These are phyloP conservation scores for Oxytropis ochrocephala DNA, from an alignment of 306 rosid genomes.

Conservation along the genomic window DNA sequence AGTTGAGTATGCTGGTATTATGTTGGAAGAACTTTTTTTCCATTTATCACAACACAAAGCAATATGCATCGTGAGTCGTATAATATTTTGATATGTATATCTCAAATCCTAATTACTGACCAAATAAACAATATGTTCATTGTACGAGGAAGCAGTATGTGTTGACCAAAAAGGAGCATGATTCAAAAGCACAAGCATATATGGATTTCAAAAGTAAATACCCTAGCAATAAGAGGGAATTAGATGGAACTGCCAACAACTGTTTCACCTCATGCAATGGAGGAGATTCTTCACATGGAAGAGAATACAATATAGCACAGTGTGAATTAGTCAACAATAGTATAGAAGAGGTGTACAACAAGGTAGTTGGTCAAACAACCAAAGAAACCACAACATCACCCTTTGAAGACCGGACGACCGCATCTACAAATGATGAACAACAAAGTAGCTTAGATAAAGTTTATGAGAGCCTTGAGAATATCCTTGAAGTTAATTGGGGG, in stretches of 20 bases:
- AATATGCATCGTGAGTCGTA: too few relatives aligned
- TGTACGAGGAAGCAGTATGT: constrained; percentile 27
- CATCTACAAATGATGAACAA: not conserved
- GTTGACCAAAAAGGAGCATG: not conserved
- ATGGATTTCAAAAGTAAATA: constrained; percentile 16
- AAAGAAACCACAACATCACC: not conserved
- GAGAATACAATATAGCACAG: not conserved
- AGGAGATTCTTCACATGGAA: not conserved
- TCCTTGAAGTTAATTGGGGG: not conserved
- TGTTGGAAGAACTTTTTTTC: not conserved
- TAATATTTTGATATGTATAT: too few relatives aligned
- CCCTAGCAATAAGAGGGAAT: constrained; percentile 6
- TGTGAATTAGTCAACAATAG: not conserved
- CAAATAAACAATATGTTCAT: not conserved
- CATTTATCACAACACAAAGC: not conserved
- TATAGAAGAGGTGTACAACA: not conserved
- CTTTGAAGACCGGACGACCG: not conserved
- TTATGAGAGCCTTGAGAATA: constrained; percentile 13
- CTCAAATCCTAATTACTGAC: not conserved
- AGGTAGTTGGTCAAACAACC: not conserved
- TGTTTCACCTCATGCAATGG: too few relatives aligned
- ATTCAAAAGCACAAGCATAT: not conserved
- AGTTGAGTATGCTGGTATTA: not conserved
- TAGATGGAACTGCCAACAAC: not conserved
- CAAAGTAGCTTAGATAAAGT: not conserved